Base-by-base conservation (phyloP, 129 eudicot species). In the Deinandra increscens region DNA sequence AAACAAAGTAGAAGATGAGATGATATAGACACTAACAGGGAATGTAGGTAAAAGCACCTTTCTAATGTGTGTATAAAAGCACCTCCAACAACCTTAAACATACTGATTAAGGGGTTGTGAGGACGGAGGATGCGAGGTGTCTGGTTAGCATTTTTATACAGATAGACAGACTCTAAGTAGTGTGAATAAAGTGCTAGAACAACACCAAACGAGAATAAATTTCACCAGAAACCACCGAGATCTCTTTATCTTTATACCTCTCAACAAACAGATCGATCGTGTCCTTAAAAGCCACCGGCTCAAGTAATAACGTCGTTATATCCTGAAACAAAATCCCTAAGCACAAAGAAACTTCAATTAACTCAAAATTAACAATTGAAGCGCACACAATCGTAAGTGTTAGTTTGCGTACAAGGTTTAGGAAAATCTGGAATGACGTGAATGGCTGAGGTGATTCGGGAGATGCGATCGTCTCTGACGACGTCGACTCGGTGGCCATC, bases 191-290 rank as follows among this genome's bases (percentile, higher is more conserved):
- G 0, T n/a, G 4, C 17, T 5, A 46, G 2, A 48, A 48, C 54
- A 48, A 5, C 54, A 7, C 13, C 20, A 48, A 15, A 48, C 31
- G 31, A 26, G 31, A 46, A 19, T 18, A 48, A 20, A 48, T 14
- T 48, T 14, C 17, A 50, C 56, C 56, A 50, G 56, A 23, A 50
- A 50, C 26, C 17, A 50, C 56, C 5, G 56, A 50, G 56, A 50
- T 50, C 10, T 50, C 26, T 50, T 50, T 50, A 50, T 50, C 56
- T 17, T 50, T 82, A 64, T 91, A 91, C 69, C 97, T 82, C 84
- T 91, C 97, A 39, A 91, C 96, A 75, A 91, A 91, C 94, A 91
- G 78, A 83, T 91, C 96, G 61, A 91, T 88, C 1, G 97, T 91
- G 68, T 91, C 93, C 91, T 84, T 88, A 60, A 91, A 91, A 31